Base-by-base conservation (phyloP, 768 basidiomycete genomes). In the Hemileccinum impolitum region DNA sequence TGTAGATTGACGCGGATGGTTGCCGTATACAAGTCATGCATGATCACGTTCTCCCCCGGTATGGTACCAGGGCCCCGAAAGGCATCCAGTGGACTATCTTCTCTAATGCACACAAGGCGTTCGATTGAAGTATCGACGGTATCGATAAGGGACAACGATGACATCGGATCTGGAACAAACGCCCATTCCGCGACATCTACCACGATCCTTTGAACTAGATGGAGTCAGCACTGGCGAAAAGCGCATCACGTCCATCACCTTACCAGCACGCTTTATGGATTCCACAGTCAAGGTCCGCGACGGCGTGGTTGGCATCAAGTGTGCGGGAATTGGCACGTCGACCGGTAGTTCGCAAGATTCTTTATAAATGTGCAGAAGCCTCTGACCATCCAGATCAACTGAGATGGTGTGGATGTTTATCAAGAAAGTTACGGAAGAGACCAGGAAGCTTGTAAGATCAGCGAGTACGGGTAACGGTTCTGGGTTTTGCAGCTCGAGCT, bases 371-470 rank as follows among this genome's bases (percentile, higher is more conserved):
- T 2, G 32, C 26, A 56, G 10, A 19, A 52, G 38, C 13, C 36
- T 37, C 1, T 15, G 10, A 3, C 3, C 0, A 1, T 56, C 40
- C 5, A 56, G 38, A 39, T 51, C 18, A 35, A 57, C 13, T 9
- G 39, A 52, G 35, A 57, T 39, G 4, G 35, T 38, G 6, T 23
- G 3, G 8, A 57, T 44, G 21, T 41, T 47, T 5, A 34, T 6
- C 12, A 56, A 35, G 13, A 56, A 45, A 19, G 55, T 38, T 4
- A 56, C 23, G 1, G 55, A 56, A 34, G 55, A 56, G 31, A 56
- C 38, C 2, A 56, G 25, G 34, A 56, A 56, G 19, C 19, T 57
- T 9, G 55, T 13, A 13, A 50, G 19, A 43, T 58, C 43, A 3
- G 23, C 9, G 10, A 57, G 23, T 6, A 23, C 23, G 40, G 56